phyloP scores from a whole-genome alignment of 2,329 filamentous ascomycete genomes.

The Bipolaris cookei region DNA sequence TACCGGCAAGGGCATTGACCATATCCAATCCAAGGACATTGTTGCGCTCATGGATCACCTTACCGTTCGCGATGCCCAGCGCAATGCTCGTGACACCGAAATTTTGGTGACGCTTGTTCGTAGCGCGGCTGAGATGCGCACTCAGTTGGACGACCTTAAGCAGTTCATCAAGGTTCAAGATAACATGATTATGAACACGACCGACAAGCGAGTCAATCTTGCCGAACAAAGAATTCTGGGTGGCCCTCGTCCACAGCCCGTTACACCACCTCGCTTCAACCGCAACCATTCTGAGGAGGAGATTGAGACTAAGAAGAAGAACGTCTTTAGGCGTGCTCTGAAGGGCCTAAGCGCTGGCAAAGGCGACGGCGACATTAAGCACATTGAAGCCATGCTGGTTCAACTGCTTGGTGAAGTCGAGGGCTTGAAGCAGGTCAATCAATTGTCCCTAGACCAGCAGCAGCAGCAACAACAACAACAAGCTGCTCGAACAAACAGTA shows the following conservation, averaged over 20 bases:
- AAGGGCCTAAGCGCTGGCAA: conserved; percentile 82
- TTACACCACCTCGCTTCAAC: conserved; percentile 61
- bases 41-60: conserved; percentile 98
- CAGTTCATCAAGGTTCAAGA: conserved; percentile 89
- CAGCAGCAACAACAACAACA: neutral
- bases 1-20: conserved; percentile 84
- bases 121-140: conserved; percentile 95
- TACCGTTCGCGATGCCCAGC: conserved; percentile 94
- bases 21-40: conserved; percentile 95
- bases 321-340: conserved; percentile 91
- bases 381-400: conserved; percentile 75
- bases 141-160: conserved; percentile 94
- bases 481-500: conserved; percentile 54
- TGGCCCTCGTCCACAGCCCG: conserved; percentile 79
- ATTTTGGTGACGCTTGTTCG: conserved; percentile 93
- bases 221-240: conserved; percentile 82
- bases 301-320: conserved; percentile 78
- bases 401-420: conserved; percentile 93
- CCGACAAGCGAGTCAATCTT: conserved; percentile 86
- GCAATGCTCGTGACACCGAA: conserved; percentile 94
- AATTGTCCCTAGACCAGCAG: conserved; percentile 41
- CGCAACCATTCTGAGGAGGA: conserved; percentile 62
- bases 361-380: conserved; percentile 83
- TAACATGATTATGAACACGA: conserved; percentile 82
- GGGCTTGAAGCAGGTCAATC: conserved; percentile 56